phyloP scores from a whole-genome alignment of 495 filamentous ascomycete species.

The Choiromyces venosus region DNA sequence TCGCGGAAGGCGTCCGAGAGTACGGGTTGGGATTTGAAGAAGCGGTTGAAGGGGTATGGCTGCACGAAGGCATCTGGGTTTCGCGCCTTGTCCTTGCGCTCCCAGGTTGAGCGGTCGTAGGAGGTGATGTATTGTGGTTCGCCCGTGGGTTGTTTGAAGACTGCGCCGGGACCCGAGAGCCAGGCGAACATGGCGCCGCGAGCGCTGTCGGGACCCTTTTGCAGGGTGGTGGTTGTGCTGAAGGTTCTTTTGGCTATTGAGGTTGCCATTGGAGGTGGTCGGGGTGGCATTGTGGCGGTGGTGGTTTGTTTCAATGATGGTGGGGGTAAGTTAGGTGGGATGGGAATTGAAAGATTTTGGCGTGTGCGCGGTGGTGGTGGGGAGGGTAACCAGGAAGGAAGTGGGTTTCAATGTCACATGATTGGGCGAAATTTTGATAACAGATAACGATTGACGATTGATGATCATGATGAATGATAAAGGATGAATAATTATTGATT shows the following conservation, averaged over 20 bases:
- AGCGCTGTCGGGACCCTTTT: neutral
- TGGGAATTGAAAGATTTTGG: neutral
- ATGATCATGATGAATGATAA: no score
- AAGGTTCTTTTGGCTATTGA: neutral
- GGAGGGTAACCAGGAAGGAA: neutral
- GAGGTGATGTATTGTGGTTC: slow-evolving; percentile 62
- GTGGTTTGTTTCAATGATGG: neutral
- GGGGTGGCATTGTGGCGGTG: neutral
- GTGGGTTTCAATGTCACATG: neutral
- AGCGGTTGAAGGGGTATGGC: slow-evolving; percentile 72
- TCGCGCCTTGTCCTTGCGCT: slow-evolving; percentile 24
- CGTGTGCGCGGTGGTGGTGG: neutral
- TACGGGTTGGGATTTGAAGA: slow-evolving; percentile 66
- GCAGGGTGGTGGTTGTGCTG: neutral
- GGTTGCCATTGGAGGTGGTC: neutral
- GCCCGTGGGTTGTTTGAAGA: slow-evolving; percentile 53
- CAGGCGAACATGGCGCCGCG: slow-evolving; percentile 62
- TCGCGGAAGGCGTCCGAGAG: slow-evolving; percentile 71
- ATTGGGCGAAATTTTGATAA: neutral
- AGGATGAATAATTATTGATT: neutral
- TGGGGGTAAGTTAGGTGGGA: neutral
- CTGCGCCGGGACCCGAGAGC: slow-evolving; percentile 56
- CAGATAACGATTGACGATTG: neutral
- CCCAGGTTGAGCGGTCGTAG: slow-evolving; percentile 44
- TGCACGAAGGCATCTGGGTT: slow-evolving; percentile 10